Conservation (phyloP, 768 basidiomycete species). For the Boletus rubescentipes region DNA sequence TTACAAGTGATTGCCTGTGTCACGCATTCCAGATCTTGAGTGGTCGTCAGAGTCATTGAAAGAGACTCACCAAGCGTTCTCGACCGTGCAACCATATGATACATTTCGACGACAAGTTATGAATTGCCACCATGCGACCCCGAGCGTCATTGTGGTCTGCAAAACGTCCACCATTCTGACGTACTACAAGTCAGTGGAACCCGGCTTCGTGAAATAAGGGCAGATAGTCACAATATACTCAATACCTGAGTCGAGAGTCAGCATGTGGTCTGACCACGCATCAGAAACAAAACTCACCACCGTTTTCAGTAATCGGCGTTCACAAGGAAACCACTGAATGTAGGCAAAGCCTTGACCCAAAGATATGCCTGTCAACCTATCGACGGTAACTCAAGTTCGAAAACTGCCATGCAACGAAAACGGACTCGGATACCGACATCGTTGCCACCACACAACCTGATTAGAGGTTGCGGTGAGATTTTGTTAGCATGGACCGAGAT, state of each 20-base stretch:
- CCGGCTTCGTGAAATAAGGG: too few species aligned
- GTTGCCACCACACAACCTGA: background rate
- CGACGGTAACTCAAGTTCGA: background rate
- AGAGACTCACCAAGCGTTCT: background rate
- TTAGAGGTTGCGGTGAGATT: background rate
- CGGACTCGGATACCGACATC: background rate
- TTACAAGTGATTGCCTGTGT: background rate
- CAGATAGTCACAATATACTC: background rate
- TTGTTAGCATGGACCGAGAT: too few species aligned
- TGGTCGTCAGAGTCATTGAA: background rate
- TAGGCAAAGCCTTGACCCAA: constrained; percentile 3
- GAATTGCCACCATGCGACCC: background rate
- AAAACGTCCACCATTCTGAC: background rate
- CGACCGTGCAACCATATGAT: background rate
- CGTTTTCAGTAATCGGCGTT: background rate
- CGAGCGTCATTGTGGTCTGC: background rate
- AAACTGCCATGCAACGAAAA: background rate
- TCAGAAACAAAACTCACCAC: background rate
- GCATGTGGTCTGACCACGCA: too few species aligned
- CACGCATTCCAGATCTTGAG: background rate
- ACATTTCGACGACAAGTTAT: constrained; percentile 3
- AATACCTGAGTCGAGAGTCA: background rate
- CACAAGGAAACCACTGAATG: background rate
- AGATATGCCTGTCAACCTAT: background rate
- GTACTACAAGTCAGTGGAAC: background rate